phyloP scores from a whole-genome alignment of 305 asterid genomes.

The Lippia alba region DNA sequence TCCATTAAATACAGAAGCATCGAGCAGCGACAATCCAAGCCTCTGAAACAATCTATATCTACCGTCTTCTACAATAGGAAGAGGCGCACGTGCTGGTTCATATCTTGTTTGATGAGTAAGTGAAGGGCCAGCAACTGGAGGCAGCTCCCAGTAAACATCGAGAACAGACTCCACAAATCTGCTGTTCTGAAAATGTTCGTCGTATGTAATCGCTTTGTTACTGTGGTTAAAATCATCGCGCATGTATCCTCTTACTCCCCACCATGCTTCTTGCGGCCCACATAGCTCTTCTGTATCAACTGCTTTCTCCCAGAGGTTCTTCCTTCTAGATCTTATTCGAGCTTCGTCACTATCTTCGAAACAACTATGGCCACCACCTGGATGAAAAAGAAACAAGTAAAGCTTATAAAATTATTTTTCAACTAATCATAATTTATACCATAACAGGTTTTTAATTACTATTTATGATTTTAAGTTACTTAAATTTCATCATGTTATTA shows the following conservation, averaged over 20 bases:
- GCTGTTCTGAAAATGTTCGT: constrained; percentile 82
- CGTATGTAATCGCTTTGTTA: constrained; percentile 65
- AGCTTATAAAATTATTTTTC: too few species aligned
- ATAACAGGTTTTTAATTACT: too few species aligned
- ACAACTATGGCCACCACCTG: constrained; percentile 99
- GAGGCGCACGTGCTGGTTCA: constrained; percentile 82
- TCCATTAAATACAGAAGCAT: constrained; percentile 76
- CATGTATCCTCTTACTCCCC: constrained; percentile 92
- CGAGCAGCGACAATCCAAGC: constrained; percentile 73
- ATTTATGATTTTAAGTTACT: too few species aligned
- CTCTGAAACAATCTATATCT: constrained; percentile 61
- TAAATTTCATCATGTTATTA: too few species aligned
- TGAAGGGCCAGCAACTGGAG: constrained; percentile 97
- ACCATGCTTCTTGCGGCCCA: constrained; percentile 93
- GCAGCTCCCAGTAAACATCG: constrained; percentile 91
- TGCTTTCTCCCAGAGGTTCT: constrained; percentile 84
- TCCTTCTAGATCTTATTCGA: constrained; percentile 67
- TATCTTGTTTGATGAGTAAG: constrained; percentile 91
- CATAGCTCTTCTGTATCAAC: constrained; percentile 80
- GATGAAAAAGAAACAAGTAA: constrained; percentile 26
- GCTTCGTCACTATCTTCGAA: constrained; percentile 86
- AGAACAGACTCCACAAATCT: constrained; percentile 86
- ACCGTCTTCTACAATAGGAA: constrained; percentile 87
- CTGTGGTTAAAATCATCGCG: constrained; percentile 93
- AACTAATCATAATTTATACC: too few species aligned